Evolutionary conservation across 2,329 filamentous ascomycete genomes (phyloP), one percentile per base, ranked within the genome.

Genomic region (Didymella exigua): DNA sequence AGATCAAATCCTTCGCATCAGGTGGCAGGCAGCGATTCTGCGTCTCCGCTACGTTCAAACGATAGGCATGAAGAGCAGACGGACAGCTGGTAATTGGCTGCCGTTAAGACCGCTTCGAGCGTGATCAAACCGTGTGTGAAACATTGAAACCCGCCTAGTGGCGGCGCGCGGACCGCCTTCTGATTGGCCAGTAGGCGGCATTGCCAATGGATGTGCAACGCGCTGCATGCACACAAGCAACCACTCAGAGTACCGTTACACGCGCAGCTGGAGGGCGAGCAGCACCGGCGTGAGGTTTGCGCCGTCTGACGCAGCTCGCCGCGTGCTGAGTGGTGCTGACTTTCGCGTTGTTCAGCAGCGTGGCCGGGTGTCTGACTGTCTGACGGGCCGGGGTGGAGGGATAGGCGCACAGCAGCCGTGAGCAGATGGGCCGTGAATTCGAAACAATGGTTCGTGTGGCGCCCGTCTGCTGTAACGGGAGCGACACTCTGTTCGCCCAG

Each of bases 121-220:
- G 62, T 54, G 61, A 54, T 70, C 69, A 71, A 69, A 72, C 70
- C 54, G 58, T 51, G 58, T 53, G 60, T 72, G 70, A 71, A 71
- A 70, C 69, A 67, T 56, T 62, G 55, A 58, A 47, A 58, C 54
- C 51, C 53, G 60, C 50, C 58, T 60, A 64, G 58, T 44, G 58
- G 60, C 44, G 38, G 59, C 46, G 46, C 36, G 47, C 34, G n/a
- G 18, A 29, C 13, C 24, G 27, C 38, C 30, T 52, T 34, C 21
- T 62, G 61, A 70, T 71, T 71, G 69, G 70, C 19, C 16, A 43
- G 36, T 18, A 45, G 36, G 33, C 44, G 57, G 59, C 69, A 71
- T 71, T 70, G 68, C 66, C 67, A 68, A 67, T 54, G 49, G 65
- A 58, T 48, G 50, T 60, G 63, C 59, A 65, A 58, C 59, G 52